phyloP scores from a whole-genome alignment of 345 rosid genomes.

The Carallia pectinifolia region DNA sequence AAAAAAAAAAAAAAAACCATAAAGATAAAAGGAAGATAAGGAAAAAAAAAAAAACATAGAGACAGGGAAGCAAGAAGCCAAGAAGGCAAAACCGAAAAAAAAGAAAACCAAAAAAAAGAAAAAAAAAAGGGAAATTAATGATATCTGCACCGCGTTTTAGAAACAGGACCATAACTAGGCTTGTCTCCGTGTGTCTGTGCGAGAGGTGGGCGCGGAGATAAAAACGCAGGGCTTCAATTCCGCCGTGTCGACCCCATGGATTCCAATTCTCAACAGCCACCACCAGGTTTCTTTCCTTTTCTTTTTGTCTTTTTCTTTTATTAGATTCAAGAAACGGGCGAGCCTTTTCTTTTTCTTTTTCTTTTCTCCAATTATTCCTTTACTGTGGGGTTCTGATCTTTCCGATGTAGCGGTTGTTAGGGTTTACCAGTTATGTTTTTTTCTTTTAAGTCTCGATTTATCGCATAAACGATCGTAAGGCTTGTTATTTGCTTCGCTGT shows the following conservation, averaged over 20 bases:
- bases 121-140: too few species aligned
- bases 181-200: background rate
- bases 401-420: background rate
- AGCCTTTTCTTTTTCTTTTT: background rate
- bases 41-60: too few species aligned
- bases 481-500: background rate
- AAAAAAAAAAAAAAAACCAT: too few species aligned
- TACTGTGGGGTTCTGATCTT: background rate
- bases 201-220: conserved; percentile 1
- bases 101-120: too few species aligned
- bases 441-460: background rate
- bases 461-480: background rate
- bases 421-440: background rate
- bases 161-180: too few species aligned
- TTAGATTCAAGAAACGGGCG: too few species aligned
- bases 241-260: background rate
- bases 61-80: too few species aligned
- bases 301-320: background rate
- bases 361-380: background rate
- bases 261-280: conserved; percentile 2
- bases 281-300: background rate
- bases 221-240: background rate
- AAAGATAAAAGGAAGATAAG: too few species aligned
- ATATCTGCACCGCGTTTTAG: too few species aligned
- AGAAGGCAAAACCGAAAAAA: too few species aligned